phyloP scores from a whole-genome alignment of 2,329 filamentous ascomycete genomes.

The Talaromyces verruculosus region DNA sequence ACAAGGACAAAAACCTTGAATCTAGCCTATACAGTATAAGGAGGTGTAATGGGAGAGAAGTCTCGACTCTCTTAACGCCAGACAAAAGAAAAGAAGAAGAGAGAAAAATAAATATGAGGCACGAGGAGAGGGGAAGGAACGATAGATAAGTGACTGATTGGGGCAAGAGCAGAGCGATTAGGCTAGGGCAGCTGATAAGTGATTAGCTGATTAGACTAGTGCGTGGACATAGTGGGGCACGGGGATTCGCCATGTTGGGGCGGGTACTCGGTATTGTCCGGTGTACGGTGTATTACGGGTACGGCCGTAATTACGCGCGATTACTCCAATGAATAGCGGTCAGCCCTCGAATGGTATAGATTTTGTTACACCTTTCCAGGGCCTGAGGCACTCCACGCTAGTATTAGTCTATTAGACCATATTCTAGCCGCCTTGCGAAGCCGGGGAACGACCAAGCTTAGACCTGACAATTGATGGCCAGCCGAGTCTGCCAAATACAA shows the following conservation, averaged over 20 bases:
- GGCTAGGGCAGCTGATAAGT: slow-evolving; percentile 19
- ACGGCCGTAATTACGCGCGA: background rate
- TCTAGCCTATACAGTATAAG: background rate
- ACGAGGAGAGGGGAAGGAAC: slow-evolving; percentile 22
- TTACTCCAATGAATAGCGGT: slow-evolving; percentile 6
- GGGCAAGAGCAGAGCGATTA: slow-evolving; percentile 23
- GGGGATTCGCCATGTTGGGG: slow-evolving; percentile 16
- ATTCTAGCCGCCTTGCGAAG: background rate
- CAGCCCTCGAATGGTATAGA: background rate
- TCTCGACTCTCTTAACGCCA: slow-evolving; percentile 1
- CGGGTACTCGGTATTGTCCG: background rate
- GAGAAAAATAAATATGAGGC: slow-evolving; percentile 11
- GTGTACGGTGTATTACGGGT: background rate
- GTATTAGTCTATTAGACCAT: background rate
- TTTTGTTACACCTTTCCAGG: background rate
- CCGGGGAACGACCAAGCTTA: background rate
- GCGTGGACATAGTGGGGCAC: slow-evolving; percentile 10
- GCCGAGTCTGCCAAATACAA: background rate
- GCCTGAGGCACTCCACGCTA: background rate
- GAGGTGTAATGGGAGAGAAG: background rate
- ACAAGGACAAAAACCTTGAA: slow-evolving; percentile 10
- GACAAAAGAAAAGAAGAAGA: slow-evolving; percentile 2
- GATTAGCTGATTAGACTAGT: slow-evolving; percentile 16
- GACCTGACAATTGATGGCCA: background rate
- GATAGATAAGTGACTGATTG: slow-evolving; percentile 19